phyloP scores from a whole-genome alignment of 1,284 basidiomycete species.

The Heterobasidion occidentale region DNA sequence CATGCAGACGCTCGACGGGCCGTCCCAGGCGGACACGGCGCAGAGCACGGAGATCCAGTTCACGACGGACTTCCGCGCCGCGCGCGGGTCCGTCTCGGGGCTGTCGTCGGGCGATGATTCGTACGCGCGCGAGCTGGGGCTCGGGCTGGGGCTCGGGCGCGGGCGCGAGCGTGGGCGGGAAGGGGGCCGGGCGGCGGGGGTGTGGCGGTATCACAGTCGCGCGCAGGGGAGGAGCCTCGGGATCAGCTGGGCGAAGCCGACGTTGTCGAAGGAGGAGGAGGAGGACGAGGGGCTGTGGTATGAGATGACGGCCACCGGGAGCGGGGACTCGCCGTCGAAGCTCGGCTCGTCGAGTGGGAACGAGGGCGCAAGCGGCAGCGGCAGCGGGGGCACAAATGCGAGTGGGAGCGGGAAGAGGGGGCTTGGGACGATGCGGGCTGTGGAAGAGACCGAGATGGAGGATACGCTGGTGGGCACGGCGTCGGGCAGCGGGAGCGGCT shows the following conservation, averaged over 20 bases:
- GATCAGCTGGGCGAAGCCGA: not conserved
- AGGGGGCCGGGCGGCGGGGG: no score
- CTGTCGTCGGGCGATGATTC: not conserved
- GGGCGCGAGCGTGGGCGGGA: no score
- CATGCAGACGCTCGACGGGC: slow-evolving; percentile 1
- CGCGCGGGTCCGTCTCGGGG: not conserved
- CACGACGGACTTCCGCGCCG: not conserved
- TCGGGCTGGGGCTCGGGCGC: no score
- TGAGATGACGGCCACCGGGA: not conserved
- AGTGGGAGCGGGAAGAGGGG: no score
- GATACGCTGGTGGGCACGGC: no score
- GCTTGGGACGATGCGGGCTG: no score
- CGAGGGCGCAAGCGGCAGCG: not conserved
- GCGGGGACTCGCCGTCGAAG: not conserved
- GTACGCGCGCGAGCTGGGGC: not conserved
- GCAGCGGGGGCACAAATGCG: no score
- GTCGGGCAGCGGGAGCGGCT: no score
- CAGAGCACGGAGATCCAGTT: not conserved
- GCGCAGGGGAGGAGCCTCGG: not conserved
- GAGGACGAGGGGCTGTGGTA: not conserved
- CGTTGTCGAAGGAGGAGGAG: not conserved
- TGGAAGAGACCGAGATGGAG: no score
- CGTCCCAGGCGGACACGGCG: not conserved
- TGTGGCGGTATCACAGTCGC: not conserved
- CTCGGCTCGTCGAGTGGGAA: not conserved